Percentiles rank a stretch among this genome's conserved stretches.
Evolutionary conservation across 225 moss, liverwort and hornwort genomes (phyloP).

Genomic region (Neckera pumila): DNA sequence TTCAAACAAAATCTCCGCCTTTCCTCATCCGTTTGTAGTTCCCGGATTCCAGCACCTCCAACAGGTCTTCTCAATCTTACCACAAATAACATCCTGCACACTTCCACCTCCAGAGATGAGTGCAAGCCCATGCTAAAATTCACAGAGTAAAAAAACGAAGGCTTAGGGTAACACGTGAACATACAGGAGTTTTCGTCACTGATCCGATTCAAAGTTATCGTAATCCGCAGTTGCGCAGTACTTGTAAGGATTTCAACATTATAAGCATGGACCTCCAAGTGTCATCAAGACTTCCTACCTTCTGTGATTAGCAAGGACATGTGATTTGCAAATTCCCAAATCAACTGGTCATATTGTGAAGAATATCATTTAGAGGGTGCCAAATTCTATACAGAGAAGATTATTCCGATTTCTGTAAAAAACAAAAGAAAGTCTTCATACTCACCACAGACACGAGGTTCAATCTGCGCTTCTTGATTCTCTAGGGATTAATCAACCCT

Average conservation of each 20-base stretch:
- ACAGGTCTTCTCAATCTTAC: background rate
- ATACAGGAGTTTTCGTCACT: background rate
- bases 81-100: background rate
- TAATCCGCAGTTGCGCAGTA: background rate
- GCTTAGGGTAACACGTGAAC: background rate
- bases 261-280: background rate
- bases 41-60: slow-evolving; percentile 8
- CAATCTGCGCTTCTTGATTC: no score
- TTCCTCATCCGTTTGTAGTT: slow-evolving; percentile 27
- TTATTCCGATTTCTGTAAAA: no score
- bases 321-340: background rate
- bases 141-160: background rate
- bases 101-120: background rate
- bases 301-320: background rate
- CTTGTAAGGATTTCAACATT: background rate
- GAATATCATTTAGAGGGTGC: background rate
- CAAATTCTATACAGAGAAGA: background rate
- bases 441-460: no score
- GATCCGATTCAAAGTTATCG: background rate
- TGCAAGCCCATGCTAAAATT: background rate
- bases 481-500: no score
- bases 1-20: slow-evolving; percentile 6
- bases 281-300: background rate
- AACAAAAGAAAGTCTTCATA: no score
- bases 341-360: background rate